Percentiles rank a stretch among this genome's conserved stretches.
phyloP scores from a whole-genome alignment of 495 filamentous ascomycete genomes.

The Staphylotrichum tortipilum region DNA sequence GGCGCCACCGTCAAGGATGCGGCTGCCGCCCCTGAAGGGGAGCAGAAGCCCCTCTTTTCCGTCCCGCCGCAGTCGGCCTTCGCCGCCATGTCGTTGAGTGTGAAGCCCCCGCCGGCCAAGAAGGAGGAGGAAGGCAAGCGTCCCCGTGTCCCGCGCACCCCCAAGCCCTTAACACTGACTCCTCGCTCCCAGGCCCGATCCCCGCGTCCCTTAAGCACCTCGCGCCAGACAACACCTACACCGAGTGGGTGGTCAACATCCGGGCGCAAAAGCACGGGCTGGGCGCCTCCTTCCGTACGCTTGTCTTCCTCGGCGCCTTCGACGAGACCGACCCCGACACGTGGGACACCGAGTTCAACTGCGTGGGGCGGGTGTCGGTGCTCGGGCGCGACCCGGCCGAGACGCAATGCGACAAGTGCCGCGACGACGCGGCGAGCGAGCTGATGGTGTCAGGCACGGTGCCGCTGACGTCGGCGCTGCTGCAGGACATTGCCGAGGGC shows the following conservation, averaged over 20 bases:
- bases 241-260: constrained; percentile 37
- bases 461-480: constrained; percentile 33
- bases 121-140: constrained; percentile 2
- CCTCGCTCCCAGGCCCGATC: constrained; percentile 6
- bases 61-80: background rate
- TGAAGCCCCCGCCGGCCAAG: background rate
- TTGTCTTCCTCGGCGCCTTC: constrained; percentile 35
- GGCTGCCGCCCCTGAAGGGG: background rate
- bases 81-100: background rate
- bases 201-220: constrained; percentile 18
- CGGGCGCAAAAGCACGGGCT: constrained; percentile 34
- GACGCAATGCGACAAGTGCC: constrained; percentile 31
- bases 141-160: too few relatives aligned
- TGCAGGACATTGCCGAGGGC: constrained; percentile 28
- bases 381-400: constrained; percentile 23
- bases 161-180: background rate
- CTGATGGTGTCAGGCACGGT: constrained; percentile 34
- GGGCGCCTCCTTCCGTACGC: constrained; percentile 30
- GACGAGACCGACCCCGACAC: constrained; percentile 14
- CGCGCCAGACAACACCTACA: constrained; percentile 30
- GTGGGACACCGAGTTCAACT: constrained; percentile 28
- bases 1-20: too few relatives aligned
- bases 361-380: constrained; percentile 33
- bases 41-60: background rate
- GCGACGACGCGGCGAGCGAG: constrained; percentile 16